Percentiles rank a stretch among this genome's conserved stretches.
phyloP scores from a whole-genome alignment of 257 asterid species.

The Nicotiana otophora region DNA sequence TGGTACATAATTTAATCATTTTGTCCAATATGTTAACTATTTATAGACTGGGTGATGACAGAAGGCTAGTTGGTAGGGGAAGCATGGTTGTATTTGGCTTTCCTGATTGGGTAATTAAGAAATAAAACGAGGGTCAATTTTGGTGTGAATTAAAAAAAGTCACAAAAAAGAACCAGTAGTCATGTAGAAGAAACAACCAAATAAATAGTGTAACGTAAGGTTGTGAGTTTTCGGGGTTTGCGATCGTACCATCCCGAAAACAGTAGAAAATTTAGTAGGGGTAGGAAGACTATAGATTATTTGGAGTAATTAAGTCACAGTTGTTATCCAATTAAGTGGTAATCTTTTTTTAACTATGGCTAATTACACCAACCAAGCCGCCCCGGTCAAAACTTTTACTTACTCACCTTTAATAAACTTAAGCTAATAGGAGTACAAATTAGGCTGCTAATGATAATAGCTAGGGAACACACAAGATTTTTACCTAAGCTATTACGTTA shows the following conservation, averaged over 20 bases:
- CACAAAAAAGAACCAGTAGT: not conserved
- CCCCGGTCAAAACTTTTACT: not conserved
- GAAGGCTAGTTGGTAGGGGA: not conserved
- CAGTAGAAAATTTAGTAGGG: conserved; percentile 18
- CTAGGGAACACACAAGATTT: not conserved
- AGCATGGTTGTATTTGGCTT: conserved; percentile 17
- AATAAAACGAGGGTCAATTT: conserved; percentile 1
- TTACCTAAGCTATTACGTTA: not conserved
- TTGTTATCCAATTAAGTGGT: conserved; percentile 42
- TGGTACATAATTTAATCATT: not conserved
- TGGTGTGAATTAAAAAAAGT: conserved; percentile 13
- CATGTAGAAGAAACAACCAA: not conserved
- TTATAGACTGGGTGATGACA: not conserved
- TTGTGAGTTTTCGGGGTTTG: conserved; percentile 27
- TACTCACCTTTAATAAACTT: not conserved
- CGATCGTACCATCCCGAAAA: conserved; percentile 33
- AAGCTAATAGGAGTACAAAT: not conserved
- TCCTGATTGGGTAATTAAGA: conserved; percentile 16
- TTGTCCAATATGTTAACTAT: not conserved
- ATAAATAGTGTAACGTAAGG: not conserved
- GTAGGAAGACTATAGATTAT: conserved; percentile 8
- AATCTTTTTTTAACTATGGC: conserved; percentile 28
- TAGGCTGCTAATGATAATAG: not conserved
- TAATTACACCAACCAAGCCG: conserved; percentile 12
- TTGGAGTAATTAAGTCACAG: conserved; percentile 19